A percentile compares a stretch with the other conserved stretches of the same genome.
Evolutionary conservation across 768 basidiomycete genomes (phyloP).

Genomic region (Rhizopogon sp.): DNA sequence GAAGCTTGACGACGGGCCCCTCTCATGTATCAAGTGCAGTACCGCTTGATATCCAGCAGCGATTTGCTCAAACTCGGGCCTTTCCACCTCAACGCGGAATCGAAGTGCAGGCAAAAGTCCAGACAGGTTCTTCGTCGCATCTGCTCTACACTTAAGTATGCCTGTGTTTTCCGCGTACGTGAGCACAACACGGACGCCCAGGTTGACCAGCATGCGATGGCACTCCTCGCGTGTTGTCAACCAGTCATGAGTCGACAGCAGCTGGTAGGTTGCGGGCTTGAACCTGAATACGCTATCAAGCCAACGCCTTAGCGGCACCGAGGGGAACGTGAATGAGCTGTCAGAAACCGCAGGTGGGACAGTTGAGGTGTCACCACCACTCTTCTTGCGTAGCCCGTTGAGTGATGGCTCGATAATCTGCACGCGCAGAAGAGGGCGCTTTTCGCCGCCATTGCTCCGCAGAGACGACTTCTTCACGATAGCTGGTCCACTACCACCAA

Average conservation of each 20-base stretch:
- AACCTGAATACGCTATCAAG: constrained; percentile 86
- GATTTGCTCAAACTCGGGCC: constrained; percentile 33
- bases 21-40: constrained; percentile 74
- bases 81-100: constrained; percentile 78
- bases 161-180: constrained; percentile 60
- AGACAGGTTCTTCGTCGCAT: constrained; percentile 56
- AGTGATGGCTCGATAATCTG: constrained; percentile 49
- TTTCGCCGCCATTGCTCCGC: constrained; percentile 23
- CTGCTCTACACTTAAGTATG: constrained; percentile 71
- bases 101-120: constrained; percentile 51
- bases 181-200: constrained; percentile 66
- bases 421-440: constrained; percentile 29
- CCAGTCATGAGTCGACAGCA: constrained; percentile 55
- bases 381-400: constrained; percentile 30
- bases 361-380: constrained; percentile 11
- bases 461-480: constrained; percentile 42
- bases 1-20: constrained; percentile 81
- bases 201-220: constrained; percentile 60
- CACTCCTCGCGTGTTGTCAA: constrained; percentile 72
- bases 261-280: constrained; percentile 55
- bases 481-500: constrained; percentile 2
- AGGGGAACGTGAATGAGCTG: constrained; percentile 38
- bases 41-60: constrained; percentile 49
- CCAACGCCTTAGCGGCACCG: constrained; percentile 63
- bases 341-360: constrained; percentile 42